Percentiles rank a stretch among this genome's conserved stretches.
These are phyloP conservation scores for Lachnellula suecica DNA, from an alignment of 2,329 filamentous ascomycete species.

Conservation along the genomic window DNA sequence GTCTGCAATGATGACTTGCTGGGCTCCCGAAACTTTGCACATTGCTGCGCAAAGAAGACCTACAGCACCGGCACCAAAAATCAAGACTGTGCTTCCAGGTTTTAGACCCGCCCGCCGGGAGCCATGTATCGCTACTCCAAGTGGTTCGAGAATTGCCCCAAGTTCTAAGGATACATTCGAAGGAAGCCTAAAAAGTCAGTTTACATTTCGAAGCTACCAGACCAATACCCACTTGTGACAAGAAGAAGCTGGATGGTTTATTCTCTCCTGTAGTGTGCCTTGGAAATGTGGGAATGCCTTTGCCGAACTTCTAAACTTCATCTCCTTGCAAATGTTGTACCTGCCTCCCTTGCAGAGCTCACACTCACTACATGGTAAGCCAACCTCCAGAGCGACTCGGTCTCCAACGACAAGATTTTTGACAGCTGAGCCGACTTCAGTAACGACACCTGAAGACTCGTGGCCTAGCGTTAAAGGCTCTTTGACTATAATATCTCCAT, in stretches of 20 bases:
- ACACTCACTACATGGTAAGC: slow-evolving; percentile 86
- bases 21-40: slow-evolving; percentile 71
- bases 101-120: slow-evolving; percentile 77
- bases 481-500: slow-evolving; percentile 91
- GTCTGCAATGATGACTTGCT: slow-evolving; percentile 89
- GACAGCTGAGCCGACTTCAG: slow-evolving; percentile 79
- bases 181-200: slow-evolving; percentile 26
- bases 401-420: slow-evolving; percentile 78
- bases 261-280: slow-evolving; percentile 34
- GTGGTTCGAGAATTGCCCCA: slow-evolving; percentile 85
- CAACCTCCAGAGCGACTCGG: slow-evolving; percentile 90
- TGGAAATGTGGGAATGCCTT: slow-evolving; percentile 36
- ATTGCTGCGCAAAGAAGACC: slow-evolving; percentile 55
- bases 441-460: slow-evolving; percentile 82
- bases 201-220: neutral
- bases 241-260: slow-evolving; percentile 94
- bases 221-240: slow-evolving; percentile 68
- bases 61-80: slow-evolving; percentile 93
- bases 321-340: slow-evolving; percentile 86
- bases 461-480: slow-evolving; percentile 90
- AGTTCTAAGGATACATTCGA: slow-evolving; percentile 85
- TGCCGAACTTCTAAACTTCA: slow-evolving; percentile 36
- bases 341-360: slow-evolving; percentile 85
- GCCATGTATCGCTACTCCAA: slow-evolving; percentile 85
- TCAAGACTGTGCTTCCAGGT: slow-evolving; percentile 79